A percentile compares a stretch with the other conserved stretches of the same genome.
These are phyloP conservation scores for Yamadazyma pseudoaaseri DNA, from an alignment of 1,139 yeast genomes.

Conservation along the genomic window DNA sequence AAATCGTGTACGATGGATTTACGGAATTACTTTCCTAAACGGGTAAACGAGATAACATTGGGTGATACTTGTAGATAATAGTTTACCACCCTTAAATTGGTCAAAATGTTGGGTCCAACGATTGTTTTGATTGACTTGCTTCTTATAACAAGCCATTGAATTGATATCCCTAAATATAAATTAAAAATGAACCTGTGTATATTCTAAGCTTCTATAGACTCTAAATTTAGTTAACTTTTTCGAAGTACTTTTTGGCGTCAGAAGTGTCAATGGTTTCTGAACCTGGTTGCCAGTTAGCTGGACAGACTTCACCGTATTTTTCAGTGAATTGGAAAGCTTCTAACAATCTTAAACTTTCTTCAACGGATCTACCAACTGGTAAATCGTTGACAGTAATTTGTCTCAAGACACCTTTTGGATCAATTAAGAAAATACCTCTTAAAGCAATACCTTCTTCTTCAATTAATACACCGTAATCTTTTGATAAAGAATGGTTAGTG, in stretches of 20 bases:
- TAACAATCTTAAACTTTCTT: constrained; percentile 93
- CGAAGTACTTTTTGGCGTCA: constrained; percentile 80
- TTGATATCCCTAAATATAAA: too few species aligned
- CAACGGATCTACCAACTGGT: constrained; percentile 98
- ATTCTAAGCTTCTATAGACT: too few species aligned
- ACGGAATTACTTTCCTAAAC: too few species aligned
- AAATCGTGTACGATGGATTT: too few species aligned
- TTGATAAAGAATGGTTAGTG: constrained; percentile 91
- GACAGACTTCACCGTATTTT: constrained; percentile 97
- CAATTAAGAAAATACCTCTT: constrained; percentile 97
- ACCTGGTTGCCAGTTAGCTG: constrained; percentile 99
- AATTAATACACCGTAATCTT: constrained; percentile 94
- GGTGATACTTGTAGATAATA: too few species aligned
- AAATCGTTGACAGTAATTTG: constrained; percentile 96
- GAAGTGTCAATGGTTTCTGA: constrained; percentile 86
- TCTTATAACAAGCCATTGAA: too few species aligned
- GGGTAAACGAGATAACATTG: too few species aligned
- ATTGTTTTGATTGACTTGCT: too few species aligned
- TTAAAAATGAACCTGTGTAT: too few species aligned
- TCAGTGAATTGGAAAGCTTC: constrained; percentile 99
- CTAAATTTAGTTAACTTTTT: constrained; percentile 5
- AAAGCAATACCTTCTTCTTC: constrained; percentile 96
- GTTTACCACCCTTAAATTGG: too few species aligned
- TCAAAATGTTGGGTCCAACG: too few species aligned
- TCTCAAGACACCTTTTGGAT: constrained; percentile 92